These are phyloP conservation scores for Sicyos baderoa DNA, from an alignment of 306 rosid genomes.

Conservation along the genomic window DNA sequence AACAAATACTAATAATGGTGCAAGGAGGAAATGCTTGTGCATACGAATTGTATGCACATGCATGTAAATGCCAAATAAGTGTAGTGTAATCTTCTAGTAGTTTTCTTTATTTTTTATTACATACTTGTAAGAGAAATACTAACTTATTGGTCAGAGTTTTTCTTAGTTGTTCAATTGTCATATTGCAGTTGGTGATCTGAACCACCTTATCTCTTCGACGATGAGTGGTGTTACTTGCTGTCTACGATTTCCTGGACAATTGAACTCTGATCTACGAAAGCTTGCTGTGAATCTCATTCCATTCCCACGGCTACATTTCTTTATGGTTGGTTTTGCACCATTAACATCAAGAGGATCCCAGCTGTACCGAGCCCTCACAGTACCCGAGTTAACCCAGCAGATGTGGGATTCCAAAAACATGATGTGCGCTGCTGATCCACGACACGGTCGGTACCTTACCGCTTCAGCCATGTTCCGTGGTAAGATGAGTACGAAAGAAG, in stretches of 20 bases:
- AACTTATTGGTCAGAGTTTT: neutral
- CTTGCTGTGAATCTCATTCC: slow-evolving; percentile 82
- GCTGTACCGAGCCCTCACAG: slow-evolving; percentile 57
- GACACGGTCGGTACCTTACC: slow-evolving; percentile 74
- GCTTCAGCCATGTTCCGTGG: slow-evolving; percentile 90
- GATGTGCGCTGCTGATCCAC: slow-evolving; percentile 90
- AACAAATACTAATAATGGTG: neutral
- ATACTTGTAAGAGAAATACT: neutral
- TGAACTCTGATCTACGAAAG: slow-evolving; percentile 57
- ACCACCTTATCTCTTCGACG: slow-evolving; percentile 77
- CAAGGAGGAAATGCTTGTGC: neutral
- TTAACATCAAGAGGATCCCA: slow-evolving; percentile 84
- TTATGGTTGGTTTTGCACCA: slow-evolving; percentile 88
- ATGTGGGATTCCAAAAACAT: slow-evolving; percentile 58
- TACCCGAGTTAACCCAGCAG: slow-evolving; percentile 45
- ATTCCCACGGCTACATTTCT: slow-evolving; percentile 82
- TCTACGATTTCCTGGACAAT: slow-evolving; percentile 80
- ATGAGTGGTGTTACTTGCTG: slow-evolving; percentile 89
- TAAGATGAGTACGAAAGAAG: slow-evolving; percentile 87
- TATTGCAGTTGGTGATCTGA: slow-evolving; percentile 67
- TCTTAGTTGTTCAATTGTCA: neutral
- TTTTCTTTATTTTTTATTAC: neutral
- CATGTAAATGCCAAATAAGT: neutral
- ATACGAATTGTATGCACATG: neutral
- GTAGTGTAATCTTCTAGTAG: neutral